Percentiles rank a stretch among this genome's conserved stretches.
These are phyloP conservation scores for Wickerhamiella occidentalis DNA, from an alignment of 805 yeast species.

Conservation along the genomic window DNA sequence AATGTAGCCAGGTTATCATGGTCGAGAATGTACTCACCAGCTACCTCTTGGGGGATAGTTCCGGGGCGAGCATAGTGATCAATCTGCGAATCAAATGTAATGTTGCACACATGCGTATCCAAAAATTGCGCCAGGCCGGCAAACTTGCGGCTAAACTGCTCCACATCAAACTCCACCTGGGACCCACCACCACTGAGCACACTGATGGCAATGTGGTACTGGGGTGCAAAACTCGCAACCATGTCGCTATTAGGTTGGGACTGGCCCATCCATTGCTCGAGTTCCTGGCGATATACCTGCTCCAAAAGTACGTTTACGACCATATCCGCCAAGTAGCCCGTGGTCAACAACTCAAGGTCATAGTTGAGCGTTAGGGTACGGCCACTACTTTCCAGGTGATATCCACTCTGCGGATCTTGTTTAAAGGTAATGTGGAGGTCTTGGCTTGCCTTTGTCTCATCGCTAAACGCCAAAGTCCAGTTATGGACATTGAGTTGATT, in stretches of 20 bases:
- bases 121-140: constrained; percentile 44
- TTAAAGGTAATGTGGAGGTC: constrained; percentile 34
- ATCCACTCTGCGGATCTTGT: constrained; percentile 32
- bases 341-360: constrained; percentile 35
- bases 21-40: constrained; percentile 26
- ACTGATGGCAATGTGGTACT: constrained; percentile 64
- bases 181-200: constrained; percentile 48
- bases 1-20: constrained; percentile 55
- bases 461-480: constrained; percentile 15
- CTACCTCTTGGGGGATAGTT: constrained; percentile 21
- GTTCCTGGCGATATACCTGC: constrained; percentile 36
- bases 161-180: constrained; percentile 65
- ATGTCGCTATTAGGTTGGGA: constrained; percentile 21
- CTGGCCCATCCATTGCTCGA: constrained; percentile 24
- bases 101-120: constrained; percentile 44
- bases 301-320: constrained; percentile 42
- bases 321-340: constrained; percentile 52
- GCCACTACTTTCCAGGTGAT: constrained; percentile 31
- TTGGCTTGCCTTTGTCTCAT: too few relatives aligned
- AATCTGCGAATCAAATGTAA: constrained; percentile 68
- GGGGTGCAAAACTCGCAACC: constrained; percentile 47
- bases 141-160: constrained; percentile 39
- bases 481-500: constrained; percentile 20
- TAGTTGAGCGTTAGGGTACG: constrained; percentile 34
- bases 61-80: constrained; percentile 48